These are phyloP conservation scores for Lentinula lateritia DNA, from an alignment of 768 basidiomycete genomes.

Conservation along the genomic window DNA sequence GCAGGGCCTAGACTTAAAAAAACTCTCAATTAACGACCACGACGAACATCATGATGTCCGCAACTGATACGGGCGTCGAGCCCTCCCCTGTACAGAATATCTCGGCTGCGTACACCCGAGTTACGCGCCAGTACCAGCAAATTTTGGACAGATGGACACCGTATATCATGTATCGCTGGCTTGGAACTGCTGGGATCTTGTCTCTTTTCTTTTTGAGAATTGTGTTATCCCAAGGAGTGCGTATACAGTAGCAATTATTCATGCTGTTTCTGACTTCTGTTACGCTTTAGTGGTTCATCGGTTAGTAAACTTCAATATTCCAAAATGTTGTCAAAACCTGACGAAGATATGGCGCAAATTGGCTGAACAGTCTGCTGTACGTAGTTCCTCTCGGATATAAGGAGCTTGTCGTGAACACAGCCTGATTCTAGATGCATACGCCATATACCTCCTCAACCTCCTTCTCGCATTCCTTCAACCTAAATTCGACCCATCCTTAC, in stretches of 20 bases:
- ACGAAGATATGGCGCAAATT: not conserved
- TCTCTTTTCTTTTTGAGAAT: conserved; percentile 81
- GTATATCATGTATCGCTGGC: conserved; percentile 84
- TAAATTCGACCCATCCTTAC: conserved; percentile 93
- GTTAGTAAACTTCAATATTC: not conserved
- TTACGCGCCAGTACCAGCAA: conserved; percentile 80
- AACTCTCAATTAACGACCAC: not conserved
- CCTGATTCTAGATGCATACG: conserved; percentile 66
- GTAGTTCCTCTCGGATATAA: conserved; percentile 21
- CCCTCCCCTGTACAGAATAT: conserved; percentile 44
- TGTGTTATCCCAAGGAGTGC: conserved; percentile 82
- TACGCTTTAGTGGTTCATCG: conserved; percentile 9
- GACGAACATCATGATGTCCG: conserved; percentile 45
- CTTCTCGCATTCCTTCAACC: conserved; percentile 97
- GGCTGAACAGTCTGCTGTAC: conserved; percentile 56
- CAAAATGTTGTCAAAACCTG: not conserved
- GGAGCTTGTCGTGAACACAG: conserved; percentile 8
- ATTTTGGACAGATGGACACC: conserved; percentile 92
- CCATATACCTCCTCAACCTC: conserved; percentile 93
- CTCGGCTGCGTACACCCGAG: conserved; percentile 39
- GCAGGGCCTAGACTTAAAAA: not conserved
- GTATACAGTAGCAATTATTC: conserved; percentile 21
- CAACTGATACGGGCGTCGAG: conserved; percentile 32
- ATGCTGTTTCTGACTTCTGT: not conserved
- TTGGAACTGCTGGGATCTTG: conserved; percentile 66